Evolutionary conservation across 352 stramenopile genomes (phyloP).

Genomic region (Globisporangium heterothallicum): DNA sequence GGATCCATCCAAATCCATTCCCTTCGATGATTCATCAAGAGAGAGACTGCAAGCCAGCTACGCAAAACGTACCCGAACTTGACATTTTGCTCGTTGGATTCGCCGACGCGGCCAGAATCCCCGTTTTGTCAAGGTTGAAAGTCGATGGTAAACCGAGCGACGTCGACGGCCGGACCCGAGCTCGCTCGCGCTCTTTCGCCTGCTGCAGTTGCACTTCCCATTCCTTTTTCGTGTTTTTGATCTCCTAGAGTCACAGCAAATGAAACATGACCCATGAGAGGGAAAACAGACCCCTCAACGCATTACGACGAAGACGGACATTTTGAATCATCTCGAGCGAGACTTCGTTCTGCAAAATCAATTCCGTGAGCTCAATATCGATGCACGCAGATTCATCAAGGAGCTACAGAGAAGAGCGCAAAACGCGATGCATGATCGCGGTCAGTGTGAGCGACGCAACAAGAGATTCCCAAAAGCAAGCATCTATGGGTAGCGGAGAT

Average conservation of each 20-base stretch:
- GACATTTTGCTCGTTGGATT: constrained; percentile 4
- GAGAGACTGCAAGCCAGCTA: neutral
- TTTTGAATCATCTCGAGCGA: constrained; percentile 80
- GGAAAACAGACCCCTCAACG: neutral
- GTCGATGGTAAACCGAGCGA: constrained; percentile 34
- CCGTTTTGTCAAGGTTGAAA: constrained; percentile 8
- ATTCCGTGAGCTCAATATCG: constrained; percentile 73
- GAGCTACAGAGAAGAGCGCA: constrained; percentile 22
- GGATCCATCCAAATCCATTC: neutral
- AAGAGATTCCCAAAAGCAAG: too few species aligned
- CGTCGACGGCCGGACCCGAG: constrained; percentile 43
- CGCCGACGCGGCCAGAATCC: neutral
- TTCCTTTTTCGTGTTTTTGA: constrained; percentile 77
- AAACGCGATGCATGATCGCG: neutral
- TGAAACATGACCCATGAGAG: too few species aligned
- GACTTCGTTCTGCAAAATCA: constrained; percentile 84
- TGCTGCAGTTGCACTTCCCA: constrained; percentile 59
- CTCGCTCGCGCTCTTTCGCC: constrained; percentile 36
- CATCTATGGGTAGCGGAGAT: neutral
- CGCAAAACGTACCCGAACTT: constrained; percentile 4
- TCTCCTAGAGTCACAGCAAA: constrained; percentile 29
- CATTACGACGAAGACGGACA: too few species aligned
- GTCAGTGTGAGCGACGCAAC: too few species aligned
- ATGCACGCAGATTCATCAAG: constrained; percentile 70
- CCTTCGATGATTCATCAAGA: too few species aligned